Percentiles rank a stretch among this genome's conserved stretches.
phyloP scores from a whole-genome alignment of 116 monocot species.

The Cymodocea nodosa region DNA sequence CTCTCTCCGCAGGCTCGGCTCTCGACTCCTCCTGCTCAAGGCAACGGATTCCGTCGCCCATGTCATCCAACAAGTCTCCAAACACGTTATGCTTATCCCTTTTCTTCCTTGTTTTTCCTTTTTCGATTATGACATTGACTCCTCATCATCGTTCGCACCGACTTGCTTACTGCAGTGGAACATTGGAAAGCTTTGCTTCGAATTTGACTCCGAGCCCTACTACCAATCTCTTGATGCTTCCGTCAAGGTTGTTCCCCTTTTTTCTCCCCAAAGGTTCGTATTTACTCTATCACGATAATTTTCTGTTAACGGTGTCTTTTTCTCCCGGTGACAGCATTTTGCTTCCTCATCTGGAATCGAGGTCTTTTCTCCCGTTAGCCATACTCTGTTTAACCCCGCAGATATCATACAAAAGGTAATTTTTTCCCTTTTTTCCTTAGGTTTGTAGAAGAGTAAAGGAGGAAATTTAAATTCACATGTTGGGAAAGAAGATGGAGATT shows the following conservation, averaged over 20 bases:
- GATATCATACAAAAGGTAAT: constrained; percentile 5
- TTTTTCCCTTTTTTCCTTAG: not conserved
- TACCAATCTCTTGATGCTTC: constrained; percentile 27
- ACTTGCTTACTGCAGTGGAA: too few relatives aligned
- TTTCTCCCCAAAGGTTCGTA: too few relatives aligned
- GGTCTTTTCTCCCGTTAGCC: constrained; percentile 74
- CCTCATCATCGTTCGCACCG: too few relatives aligned
- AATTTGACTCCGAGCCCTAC: constrained; percentile 82
- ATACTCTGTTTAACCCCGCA: constrained; percentile 69
- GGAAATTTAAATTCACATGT: not conserved
- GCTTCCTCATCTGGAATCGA: constrained; percentile 41
- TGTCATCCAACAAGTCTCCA: constrained; percentile 29
- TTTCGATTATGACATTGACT: too few relatives aligned
- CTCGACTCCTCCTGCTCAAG: constrained; percentile 54
- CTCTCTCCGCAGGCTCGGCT: constrained; percentile 53
- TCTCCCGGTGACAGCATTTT: constrained; percentile 12
- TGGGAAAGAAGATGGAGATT: too few relatives aligned
- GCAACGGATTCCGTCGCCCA: constrained; percentile 21
- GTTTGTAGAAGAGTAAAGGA: not conserved
- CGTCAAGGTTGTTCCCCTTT: constrained; percentile 27
- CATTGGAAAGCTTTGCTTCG: constrained; percentile 9
- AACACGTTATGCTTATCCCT: too few relatives aligned
- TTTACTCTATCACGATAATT: too few relatives aligned
- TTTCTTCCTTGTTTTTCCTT: too few relatives aligned
- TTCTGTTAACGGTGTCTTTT: too few relatives aligned